Percentiles rank a stretch among this genome's conserved stretches.
These are phyloP conservation scores for Sambucus nigra DNA, from an alignment of 129 eudicot species.

Conservation along the genomic window DNA sequence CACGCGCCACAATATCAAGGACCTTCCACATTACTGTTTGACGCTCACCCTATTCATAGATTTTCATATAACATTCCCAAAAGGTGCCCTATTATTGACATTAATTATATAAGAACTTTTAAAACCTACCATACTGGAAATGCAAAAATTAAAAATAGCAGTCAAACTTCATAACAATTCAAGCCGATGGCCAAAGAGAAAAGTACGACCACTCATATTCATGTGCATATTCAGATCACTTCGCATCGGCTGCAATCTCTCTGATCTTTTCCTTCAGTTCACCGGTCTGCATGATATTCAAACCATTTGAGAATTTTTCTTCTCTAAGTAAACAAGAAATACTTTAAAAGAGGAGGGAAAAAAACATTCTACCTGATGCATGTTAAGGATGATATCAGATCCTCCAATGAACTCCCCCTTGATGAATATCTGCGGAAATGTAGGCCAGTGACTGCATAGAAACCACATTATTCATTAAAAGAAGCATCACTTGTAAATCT, in stretches of 20 bases:
- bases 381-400: constrained; percentile 83
- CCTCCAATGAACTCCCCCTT: constrained; percentile 97
- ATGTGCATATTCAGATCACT: background rate
- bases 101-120: too few species aligned
- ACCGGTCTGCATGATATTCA: constrained; percentile 47
- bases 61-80: background rate
- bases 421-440: constrained; percentile 93
- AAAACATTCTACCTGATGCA: constrained; percentile 65
- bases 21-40: too few species aligned
- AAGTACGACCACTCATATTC: background rate
- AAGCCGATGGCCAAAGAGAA: background rate
- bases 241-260: constrained; percentile 10
- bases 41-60: too few species aligned
- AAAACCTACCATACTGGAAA: background rate
- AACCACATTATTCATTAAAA: background rate
- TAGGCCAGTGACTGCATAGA: constrained; percentile 90
- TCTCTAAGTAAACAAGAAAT: background rate
- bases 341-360: background rate
- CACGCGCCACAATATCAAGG: too few species aligned
- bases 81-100: too few species aligned
- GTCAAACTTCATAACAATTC: background rate
- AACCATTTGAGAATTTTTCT: background rate
- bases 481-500: background rate
- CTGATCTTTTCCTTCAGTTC: constrained; percentile 76
- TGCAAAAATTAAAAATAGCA: background rate